Conservation (phyloP, 2,329 filamentous ascomycete species). For the Fusarium paranaense region DNA sequence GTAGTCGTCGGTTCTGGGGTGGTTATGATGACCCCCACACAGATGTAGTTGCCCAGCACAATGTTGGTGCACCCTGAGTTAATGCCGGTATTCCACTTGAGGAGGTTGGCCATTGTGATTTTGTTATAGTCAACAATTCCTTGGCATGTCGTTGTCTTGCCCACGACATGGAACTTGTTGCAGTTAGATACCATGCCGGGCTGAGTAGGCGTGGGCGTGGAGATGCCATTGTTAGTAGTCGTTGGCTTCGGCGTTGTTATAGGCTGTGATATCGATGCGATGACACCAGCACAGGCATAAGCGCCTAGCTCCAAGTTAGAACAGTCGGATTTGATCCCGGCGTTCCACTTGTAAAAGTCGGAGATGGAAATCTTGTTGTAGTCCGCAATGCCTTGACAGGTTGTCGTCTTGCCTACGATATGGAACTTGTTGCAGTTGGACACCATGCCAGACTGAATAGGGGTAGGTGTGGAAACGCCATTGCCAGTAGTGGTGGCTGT, state of each 20-base stretch:
- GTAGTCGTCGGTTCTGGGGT: neutral
- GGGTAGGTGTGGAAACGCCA: neutral
- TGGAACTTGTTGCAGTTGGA: slow-evolving; percentile 16
- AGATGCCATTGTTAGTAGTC: neutral
- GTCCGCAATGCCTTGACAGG: neutral
- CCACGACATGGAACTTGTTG: neutral
- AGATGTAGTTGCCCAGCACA: neutral
- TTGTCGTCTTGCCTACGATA: neutral
- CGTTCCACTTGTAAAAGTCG: slow-evolving; percentile 13
- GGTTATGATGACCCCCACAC: neutral
- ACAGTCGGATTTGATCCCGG: neutral
- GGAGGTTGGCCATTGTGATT: slow-evolving; percentile 7
- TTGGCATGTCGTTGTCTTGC: neutral
- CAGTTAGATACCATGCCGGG: neutral
- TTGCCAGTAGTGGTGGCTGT: neutral
- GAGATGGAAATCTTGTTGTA: neutral
- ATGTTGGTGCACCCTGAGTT: neutral
- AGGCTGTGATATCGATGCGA: neutral
- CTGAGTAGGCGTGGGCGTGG: neutral
- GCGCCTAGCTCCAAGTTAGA: neutral
- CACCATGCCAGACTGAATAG: slow-evolving; percentile 4
- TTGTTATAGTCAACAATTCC: neutral
- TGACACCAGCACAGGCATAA: neutral
- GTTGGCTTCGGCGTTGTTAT: neutral
- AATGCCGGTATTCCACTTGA: neutral